Evolutionary conservation across 2,329 filamentous ascomycete genomes (phyloP).

Genomic region (Cytospora schulzeri): DNA sequence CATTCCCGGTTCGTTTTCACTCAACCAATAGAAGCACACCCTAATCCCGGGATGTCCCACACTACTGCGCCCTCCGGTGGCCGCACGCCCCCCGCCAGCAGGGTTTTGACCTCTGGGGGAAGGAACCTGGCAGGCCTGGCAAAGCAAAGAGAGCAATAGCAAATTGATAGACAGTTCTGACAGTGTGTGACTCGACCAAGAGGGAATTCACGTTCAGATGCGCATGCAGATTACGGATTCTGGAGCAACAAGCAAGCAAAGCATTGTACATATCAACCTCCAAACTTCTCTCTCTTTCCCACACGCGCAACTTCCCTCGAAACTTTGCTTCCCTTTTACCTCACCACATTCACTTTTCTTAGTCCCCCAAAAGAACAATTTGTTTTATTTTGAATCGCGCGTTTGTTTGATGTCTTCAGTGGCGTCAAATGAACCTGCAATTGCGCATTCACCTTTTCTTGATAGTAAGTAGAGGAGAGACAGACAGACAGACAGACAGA

Average conservation of each 20-base stretch:
- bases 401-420: conserved; percentile 82
- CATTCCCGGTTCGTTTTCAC: neutral
- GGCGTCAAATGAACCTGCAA: conserved; percentile 99
- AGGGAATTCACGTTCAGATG: neutral
- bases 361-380: conserved; percentile 24
- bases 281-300: conserved; percentile 11
- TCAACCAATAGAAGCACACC: neutral
- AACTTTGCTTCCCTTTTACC: neutral
- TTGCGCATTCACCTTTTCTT: conserved; percentile 60
- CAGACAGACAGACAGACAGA: too few species aligned
- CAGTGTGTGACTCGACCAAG: neutral
- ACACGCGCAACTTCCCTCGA: neutral
- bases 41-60: neutral
- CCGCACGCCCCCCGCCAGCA: conserved; percentile 5
- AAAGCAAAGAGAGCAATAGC: too few species aligned
- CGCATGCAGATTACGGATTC: neutral
- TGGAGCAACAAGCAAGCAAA: neutral
- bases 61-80: neutral
- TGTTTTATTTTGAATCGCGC: conserved; percentile 57
- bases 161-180: too few species aligned
- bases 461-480: conserved; percentile 58
- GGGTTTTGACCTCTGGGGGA: neutral
- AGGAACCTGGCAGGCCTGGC: too few species aligned
- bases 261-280: conserved; percentile 22
- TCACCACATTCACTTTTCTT: conserved; percentile 25